A percentile compares a stretch with the other conserved stretches of the same genome.
phyloP scores from a whole-genome alignment of 2,329 filamentous ascomycete species.

The Colletotrichum liriopes region DNA sequence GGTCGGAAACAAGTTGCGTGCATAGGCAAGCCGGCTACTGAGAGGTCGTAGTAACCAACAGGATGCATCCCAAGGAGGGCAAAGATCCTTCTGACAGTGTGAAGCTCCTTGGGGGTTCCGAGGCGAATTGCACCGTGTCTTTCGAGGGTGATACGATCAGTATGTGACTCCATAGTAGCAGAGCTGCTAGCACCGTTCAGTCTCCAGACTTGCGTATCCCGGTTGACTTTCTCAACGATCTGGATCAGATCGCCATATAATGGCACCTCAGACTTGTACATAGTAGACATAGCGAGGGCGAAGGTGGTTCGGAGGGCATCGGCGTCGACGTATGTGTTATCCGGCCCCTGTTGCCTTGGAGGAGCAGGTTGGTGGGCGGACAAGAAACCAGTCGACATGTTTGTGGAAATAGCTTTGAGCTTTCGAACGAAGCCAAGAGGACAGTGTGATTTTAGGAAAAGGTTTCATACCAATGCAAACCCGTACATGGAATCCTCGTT shows the following conservation, averaged over 20 bases:
- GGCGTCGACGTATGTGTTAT: slow-evolving; percentile 33
- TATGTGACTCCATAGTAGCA: slow-evolving; percentile 9
- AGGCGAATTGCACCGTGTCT: slow-evolving; percentile 66
- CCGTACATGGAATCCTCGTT: neutral
- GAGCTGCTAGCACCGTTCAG: neutral
- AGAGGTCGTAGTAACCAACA: slow-evolving; percentile 68
- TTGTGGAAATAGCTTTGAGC: neutral
- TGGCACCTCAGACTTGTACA: slow-evolving; percentile 55
- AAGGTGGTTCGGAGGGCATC: slow-evolving; percentile 49
- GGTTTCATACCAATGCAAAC: neutral
- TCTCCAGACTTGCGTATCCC: slow-evolving; percentile 18
- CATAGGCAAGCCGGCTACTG: slow-evolving; percentile 62
- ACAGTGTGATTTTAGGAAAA: neutral
- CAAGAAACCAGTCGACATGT: slow-evolving; percentile 19
- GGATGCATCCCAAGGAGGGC: slow-evolving; percentile 63
- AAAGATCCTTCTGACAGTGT: slow-evolving; percentile 61
- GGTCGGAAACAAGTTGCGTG: slow-evolving; percentile 69
- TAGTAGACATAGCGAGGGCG: slow-evolving; percentile 52
- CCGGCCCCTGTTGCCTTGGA: neutral
- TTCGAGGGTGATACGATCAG: slow-evolving; percentile 44
- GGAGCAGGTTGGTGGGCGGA: slow-evolving; percentile 5
- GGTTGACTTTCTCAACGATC: slow-evolving; percentile 50
- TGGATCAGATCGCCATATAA: slow-evolving; percentile 52
- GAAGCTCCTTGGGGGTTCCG: slow-evolving; percentile 61
- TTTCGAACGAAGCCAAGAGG: neutral